These are phyloP conservation scores for Salvia splendens DNA, from an alignment of 257 asterid species.

Conservation along the genomic window DNA sequence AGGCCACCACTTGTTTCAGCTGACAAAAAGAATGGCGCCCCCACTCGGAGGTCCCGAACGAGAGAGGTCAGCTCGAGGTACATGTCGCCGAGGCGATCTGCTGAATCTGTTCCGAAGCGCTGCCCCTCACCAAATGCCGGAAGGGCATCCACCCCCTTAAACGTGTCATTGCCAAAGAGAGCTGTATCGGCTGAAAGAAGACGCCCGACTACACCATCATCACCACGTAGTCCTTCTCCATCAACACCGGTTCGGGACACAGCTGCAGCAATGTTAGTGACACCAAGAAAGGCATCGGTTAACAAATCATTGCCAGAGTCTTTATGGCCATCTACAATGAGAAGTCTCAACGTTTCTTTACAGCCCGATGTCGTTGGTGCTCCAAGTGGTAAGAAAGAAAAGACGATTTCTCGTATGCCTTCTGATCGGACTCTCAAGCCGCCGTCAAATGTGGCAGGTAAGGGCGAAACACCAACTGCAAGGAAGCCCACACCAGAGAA, in stretches of 20 bases:
- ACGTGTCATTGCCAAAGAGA: constrained; percentile 52
- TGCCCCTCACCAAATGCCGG: constrained; percentile 60
- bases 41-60: constrained; percentile 47
- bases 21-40: constrained; percentile 66
- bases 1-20: constrained; percentile 54
- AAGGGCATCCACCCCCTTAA: constrained; percentile 43
- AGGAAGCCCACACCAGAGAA: constrained; percentile 75
- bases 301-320: constrained; percentile 62
- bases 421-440: constrained; percentile 61
- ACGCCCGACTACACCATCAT: constrained; percentile 60
- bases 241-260: constrained; percentile 70
- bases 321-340: constrained; percentile 83
- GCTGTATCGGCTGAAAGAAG: constrained; percentile 75
- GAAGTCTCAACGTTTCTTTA: constrained; percentile 61
- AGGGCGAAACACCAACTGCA: constrained; percentile 48
- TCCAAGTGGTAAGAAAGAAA: constrained; percentile 44
- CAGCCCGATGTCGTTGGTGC: constrained; percentile 44
- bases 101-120: constrained; percentile 54
- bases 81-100: constrained; percentile 65
- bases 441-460: constrained; percentile 53
- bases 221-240: constrained; percentile 52
- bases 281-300: constrained; percentile 50
- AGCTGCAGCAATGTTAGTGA: constrained; percentile 40
- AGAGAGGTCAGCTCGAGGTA: constrained; percentile 85
- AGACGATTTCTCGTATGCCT: constrained; percentile 34